Evolutionary conservation across 2,329 filamentous ascomycete species (phyloP).

Genomic region (Fusarium subtropicale): DNA sequence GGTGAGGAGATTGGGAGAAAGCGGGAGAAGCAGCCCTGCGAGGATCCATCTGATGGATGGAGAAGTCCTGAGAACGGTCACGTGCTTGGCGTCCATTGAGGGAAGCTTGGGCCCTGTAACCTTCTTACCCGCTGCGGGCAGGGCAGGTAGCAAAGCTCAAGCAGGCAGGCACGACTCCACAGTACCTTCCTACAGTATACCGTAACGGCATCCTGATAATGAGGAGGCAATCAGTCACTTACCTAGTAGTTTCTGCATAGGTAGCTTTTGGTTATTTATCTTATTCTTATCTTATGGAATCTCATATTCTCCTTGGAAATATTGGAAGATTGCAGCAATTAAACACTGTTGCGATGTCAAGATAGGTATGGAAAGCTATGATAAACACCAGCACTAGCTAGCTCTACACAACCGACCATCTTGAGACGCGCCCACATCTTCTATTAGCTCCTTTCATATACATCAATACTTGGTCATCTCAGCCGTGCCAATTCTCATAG

Average conservation of each 20-base stretch:
- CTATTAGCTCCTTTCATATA: slow-evolving; percentile 1
- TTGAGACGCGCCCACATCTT: slow-evolving; percentile 6
- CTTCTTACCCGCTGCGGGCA: neutral
- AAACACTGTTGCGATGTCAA: neutral
- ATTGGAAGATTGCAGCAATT: neutral
- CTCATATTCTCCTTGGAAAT: neutral
- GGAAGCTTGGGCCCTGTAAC: slow-evolving; percentile 21
- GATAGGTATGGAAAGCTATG: neutral
- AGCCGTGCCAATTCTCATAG: neutral
- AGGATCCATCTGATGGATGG: slow-evolving; percentile 20
- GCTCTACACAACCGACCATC: neutral
- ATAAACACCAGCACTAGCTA: neutral
- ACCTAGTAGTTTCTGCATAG: neutral
- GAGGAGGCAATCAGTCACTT: neutral
- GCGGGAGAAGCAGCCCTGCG: slow-evolving; percentile 43
- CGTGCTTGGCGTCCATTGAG: slow-evolving; percentile 17
- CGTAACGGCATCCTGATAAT: neutral
- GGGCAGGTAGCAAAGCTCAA: neutral
- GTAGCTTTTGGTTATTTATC: neutral
- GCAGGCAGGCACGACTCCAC: slow-evolving; percentile 1
- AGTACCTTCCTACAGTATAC: neutral
- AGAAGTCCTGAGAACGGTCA: slow-evolving; percentile 22
- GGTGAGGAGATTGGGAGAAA: slow-evolving; percentile 44
- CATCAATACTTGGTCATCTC: neutral
- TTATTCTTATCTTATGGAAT: neutral